Evolutionary conservation across 2,329 filamentous ascomycete genomes (phyloP).

Genomic region (Didymella lethalis): DNA sequence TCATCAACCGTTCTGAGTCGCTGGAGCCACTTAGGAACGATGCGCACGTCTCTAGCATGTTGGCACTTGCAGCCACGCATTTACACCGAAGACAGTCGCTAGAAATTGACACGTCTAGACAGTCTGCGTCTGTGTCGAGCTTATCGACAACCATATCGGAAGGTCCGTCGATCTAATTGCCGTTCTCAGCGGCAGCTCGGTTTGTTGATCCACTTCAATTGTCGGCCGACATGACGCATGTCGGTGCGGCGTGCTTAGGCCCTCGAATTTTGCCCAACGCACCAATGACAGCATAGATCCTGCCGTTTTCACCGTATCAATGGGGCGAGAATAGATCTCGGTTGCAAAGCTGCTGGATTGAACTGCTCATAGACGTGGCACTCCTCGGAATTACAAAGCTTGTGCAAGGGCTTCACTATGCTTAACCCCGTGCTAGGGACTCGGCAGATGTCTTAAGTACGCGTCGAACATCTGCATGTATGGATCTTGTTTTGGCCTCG

Average conservation of each 20-base stretch:
- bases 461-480: neutral
- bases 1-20: neutral
- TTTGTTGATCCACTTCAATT: neutral
- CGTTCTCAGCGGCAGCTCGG: constrained; percentile 9
- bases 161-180: constrained; percentile 3
- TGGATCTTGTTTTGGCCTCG: neutral
- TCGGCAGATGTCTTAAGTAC: constrained; percentile 6
- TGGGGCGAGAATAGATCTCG: constrained; percentile 11
- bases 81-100: neutral
- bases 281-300: constrained; percentile 8
- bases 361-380: constrained; percentile 3
- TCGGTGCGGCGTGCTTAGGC: constrained; percentile 4
- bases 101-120: neutral
- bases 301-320: constrained; percentile 5
- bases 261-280: constrained; percentile 6
- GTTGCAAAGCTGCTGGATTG: constrained; percentile 6
- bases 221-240: constrained; percentile 13
- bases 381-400: constrained; percentile 9
- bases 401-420: constrained; percentile 9
- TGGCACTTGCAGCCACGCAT: too few species aligned
- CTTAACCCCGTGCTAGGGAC: constrained; percentile 10
- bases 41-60: neutral
- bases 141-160: neutral
- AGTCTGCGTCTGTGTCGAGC: neutral
- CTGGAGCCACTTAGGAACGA: neutral